These are phyloP conservation scores for Zygosaccharomyces lentus DNA, from an alignment of 805 yeast genomes.

Conservation along the genomic window DNA sequence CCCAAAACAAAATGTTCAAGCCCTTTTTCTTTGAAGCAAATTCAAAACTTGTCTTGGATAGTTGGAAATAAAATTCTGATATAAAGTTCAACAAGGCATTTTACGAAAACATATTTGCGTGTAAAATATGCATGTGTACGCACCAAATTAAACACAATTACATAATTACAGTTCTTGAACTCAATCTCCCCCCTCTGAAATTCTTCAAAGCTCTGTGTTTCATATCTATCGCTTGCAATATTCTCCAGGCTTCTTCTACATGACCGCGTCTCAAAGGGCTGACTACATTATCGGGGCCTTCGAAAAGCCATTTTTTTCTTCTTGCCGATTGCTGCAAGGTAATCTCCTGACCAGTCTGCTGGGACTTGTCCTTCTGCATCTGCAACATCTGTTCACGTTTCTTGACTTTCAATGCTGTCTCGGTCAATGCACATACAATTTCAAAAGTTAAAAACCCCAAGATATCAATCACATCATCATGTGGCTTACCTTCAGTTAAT, in stretches of 20 bases:
- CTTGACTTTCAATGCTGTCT: slow-evolving; percentile 80
- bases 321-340: slow-evolving; percentile 40
- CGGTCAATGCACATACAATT: slow-evolving; percentile 91
- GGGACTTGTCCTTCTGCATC: slow-evolving; percentile 36
- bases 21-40: slow-evolving; percentile 26
- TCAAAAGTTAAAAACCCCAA: slow-evolving; percentile 94
- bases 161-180: slow-evolving; percentile 35
- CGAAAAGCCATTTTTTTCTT: slow-evolving; percentile 61
- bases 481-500: slow-evolving; percentile 83
- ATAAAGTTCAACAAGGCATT: background rate
- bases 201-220: slow-evolving; percentile 62
- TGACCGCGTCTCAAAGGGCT: slow-evolving; percentile 76
- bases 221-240: slow-evolving; percentile 56
- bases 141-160: slow-evolving; percentile 12
- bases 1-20: slow-evolving; percentile 20
- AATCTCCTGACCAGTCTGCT: slow-evolving; percentile 34
- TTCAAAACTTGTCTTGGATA: slow-evolving; percentile 20
- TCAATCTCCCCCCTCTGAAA: slow-evolving; percentile 51
- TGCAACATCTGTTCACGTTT: slow-evolving; percentile 54
- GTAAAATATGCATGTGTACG: background rate
- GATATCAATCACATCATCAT: slow-evolving; percentile 94
- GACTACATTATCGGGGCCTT: slow-evolving; percentile 81
- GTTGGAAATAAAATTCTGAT: slow-evolving; percentile 16
- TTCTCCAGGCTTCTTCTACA: slow-evolving; percentile 85
- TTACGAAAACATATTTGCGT: background rate